phyloP scores from a whole-genome alignment of 2,329 filamentous ascomycete species.

The Trichoderma atroviride region DNA sequence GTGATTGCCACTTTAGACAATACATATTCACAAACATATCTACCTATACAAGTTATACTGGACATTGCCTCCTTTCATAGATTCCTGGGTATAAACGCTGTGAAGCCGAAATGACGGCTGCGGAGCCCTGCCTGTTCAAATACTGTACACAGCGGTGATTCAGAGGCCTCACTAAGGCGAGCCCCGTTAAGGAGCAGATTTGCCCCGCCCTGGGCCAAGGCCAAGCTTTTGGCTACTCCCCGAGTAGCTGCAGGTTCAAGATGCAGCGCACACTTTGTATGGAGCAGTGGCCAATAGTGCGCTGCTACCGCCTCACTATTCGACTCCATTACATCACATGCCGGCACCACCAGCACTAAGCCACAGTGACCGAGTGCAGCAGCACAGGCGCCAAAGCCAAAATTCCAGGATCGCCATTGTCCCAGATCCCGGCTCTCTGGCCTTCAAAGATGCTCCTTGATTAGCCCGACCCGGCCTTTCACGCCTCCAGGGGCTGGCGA shows the following conservation, averaged over 20 bases:
- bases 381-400: conserved; percentile 16
- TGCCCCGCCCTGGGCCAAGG: conserved; percentile 35
- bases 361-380: conserved; percentile 20
- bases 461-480: conserved; percentile 15
- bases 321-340: conserved; percentile 32
- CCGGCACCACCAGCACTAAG: conserved; percentile 6
- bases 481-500: conserved; percentile 34
- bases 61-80: background rate
- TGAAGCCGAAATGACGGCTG: conserved; percentile 20
- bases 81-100: background rate
- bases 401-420: conserved; percentile 22
- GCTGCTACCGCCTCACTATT: conserved; percentile 30
- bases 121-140: background rate
- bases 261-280: conserved; percentile 4
- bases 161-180: conserved; percentile 21
- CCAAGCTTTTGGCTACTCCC: conserved; percentile 2
- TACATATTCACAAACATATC: no score
- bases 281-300: conserved; percentile 15
- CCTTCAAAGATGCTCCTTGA: conserved; percentile 27
- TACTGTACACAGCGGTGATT: background rate
- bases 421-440: conserved; percentile 7
- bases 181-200: conserved; percentile 25
- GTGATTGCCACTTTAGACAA: no score
- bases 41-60: background rate
- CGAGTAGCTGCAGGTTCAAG: conserved; percentile 9